Evolutionary conservation across 169 alveolate species (phyloP), one percentile per base, ranked within the genome.

Genomic region (Plasmodium vivax): DNA sequence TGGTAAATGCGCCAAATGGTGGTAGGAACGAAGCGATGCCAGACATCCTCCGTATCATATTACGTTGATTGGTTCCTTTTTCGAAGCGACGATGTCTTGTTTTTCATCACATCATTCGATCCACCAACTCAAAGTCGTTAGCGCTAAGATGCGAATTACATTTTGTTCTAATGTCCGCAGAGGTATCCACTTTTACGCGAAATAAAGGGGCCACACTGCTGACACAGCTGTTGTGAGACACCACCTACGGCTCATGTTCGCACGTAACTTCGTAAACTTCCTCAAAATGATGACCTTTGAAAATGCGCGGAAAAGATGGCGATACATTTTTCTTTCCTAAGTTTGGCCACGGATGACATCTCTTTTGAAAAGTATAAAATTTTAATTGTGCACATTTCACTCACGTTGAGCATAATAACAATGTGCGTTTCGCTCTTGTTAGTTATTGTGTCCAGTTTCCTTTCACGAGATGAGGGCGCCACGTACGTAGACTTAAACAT

Each of bases 351-450:
- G 62, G 82, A 87, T 62, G 45, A 30, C 14, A 54, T 51, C 19
- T 10, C 7, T 8, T 27, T 56, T 10, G 87, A 77, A 87, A 47
- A 54, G 1, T 87, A 87, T 56, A 77, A 75, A 87, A 77, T 32
- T 51, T 23, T 75, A 77, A 87, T 87, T 75, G 62, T 75, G 62
- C 79, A 47, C 1, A 71, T 87, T 51, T 43, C 93, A 10, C 38
- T 87, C 30, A 23, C 77, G 32, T 72, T 77, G 12, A 87, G 93
- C 71, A 51, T 85, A 32, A 87, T 87, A 79, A 75, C 93, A 77
- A 34, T 87, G 58, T 58, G 30, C 82, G 54, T 87, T 51, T 87
- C 87, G 38, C 36, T 87, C 1, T 36, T 77, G 16, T 75, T 79
- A 87, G 30, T 51, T 77, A 36, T 75, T 54, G 32, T 87, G 19